A percentile compares a stretch with the other conserved stretches of the same genome.
Conservation (phyloP, 352 stramenopile genomes). For the Phytophthora cajani region DNA sequence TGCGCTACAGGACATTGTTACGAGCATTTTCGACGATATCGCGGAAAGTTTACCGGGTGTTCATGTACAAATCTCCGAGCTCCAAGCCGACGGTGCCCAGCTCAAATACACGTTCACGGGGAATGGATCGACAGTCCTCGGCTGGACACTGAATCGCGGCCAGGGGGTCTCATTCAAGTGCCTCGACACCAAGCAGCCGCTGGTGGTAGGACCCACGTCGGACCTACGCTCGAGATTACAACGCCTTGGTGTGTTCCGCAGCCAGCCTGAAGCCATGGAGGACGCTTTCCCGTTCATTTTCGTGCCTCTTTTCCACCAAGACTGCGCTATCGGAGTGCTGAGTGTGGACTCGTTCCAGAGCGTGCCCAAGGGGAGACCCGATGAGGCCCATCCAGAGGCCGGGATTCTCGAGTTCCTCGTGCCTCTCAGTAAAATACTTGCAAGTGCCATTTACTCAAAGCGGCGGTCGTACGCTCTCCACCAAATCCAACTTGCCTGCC, state of each 20-base stretch:
- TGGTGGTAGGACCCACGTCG: conserved; percentile 49
- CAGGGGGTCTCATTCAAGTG: conserved; percentile 67
- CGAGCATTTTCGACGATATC: conserved; percentile 56
- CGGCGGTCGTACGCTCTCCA: conserved; percentile 58
- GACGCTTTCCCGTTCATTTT: conserved; percentile 64
- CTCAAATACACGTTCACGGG: conserved; percentile 62
- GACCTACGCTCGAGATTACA: conserved; percentile 44
- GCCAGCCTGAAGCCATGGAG: conserved; percentile 7
- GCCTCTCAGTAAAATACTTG: conserved; percentile 48
- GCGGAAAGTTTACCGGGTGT: conserved; percentile 55
- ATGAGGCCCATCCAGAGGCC: conserved; percentile 71
- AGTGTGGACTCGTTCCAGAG: conserved; percentile 63
- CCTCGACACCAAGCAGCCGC: conserved; percentile 46
- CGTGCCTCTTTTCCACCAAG: conserved; percentile 72
- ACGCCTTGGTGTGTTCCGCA: conserved; percentile 15
- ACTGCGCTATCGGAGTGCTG: conserved; percentile 63
- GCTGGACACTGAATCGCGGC: conserved; percentile 41
- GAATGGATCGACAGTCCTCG: conserved; percentile 44
- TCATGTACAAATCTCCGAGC: conserved; percentile 60
- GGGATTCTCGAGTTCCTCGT: conserved; percentile 65
- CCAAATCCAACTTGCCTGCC: conserved; percentile 41
- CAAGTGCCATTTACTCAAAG: conserved; percentile 67
- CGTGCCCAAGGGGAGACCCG: conserved; percentile 59
- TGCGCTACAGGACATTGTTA: conserved; percentile 51
- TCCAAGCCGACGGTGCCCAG: conserved; percentile 51